Percentiles rank a stretch among this genome's conserved stretches.
Conservation (phyloP, 805 yeast genomes). For the Sugiyamaella americana region DNA sequence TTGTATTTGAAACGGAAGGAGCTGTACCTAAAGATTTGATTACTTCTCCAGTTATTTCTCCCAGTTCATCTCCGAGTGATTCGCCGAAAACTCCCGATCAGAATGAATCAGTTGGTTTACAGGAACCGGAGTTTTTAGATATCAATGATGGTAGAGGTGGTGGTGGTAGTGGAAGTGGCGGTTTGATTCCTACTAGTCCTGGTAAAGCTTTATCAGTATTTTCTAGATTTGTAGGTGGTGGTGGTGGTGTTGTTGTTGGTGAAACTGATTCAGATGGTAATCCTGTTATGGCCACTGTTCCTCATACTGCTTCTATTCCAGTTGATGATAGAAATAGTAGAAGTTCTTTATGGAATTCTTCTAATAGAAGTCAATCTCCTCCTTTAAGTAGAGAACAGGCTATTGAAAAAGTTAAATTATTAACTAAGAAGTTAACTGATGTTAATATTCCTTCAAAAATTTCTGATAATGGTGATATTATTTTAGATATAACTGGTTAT, state of each 20-base stretch:
- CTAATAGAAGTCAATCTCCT: conserved; percentile 15
- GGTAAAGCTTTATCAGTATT: background rate
- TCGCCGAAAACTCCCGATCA: conserved; percentile 23
- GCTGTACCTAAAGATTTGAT: conserved; percentile 69
- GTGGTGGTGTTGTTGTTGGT: background rate
- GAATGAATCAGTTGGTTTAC: conserved; percentile 22
- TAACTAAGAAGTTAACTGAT: conserved; percentile 58
- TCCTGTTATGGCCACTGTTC: background rate
- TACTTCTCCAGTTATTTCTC: conserved; percentile 83
- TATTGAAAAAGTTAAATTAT: conserved; percentile 52
- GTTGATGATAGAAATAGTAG: background rate
- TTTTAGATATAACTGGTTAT: conserved; percentile 93
- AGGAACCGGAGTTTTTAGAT: conserved; percentile 49
- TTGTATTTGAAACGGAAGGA: conserved; percentile 80
- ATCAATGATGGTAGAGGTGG: conserved; percentile 22
- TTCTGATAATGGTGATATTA: conserved; percentile 82
- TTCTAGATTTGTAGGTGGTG: background rate
- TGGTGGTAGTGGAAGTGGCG: background rate
- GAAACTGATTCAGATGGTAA: background rate
- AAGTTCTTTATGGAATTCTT: background rate
- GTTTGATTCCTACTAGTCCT: background rate
- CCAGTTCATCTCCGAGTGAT: conserved; percentile 40
- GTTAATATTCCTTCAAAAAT: conserved; percentile 82
- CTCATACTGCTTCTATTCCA: too few relatives aligned
- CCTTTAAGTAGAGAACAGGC: conserved; percentile 35